phyloP scores from a whole-genome alignment of 2,329 filamentous ascomycete genomes.

The Lachnellula willkommii region DNA sequence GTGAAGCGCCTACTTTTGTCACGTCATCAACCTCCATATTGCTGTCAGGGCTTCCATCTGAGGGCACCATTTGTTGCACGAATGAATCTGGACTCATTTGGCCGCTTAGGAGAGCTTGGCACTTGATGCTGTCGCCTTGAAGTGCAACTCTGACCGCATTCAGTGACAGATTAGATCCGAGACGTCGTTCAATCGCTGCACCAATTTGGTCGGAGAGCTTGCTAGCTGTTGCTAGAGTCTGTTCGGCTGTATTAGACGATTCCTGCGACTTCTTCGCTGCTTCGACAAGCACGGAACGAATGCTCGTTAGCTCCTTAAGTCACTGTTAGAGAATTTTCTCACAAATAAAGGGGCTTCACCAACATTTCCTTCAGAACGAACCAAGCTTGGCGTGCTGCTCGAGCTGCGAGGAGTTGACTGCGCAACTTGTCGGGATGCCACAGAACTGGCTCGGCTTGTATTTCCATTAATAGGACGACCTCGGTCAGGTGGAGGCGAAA shows the following conservation, averaged over 20 bases:
- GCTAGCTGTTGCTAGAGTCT: too few species aligned
- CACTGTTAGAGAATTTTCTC: background rate
- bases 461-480: background rate
- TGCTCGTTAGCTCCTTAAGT: background rate
- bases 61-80: background rate
- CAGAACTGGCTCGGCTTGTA: background rate
- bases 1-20: conserved; percentile 7
- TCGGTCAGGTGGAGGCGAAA: background rate
- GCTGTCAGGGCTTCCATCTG: background rate
- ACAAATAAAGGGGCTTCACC: background rate
- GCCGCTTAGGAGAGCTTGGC: background rate
- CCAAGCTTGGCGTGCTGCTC: background rate
- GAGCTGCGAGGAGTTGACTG: background rate
- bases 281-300: background rate
- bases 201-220: too few species aligned
- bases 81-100: background rate
- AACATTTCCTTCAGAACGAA: background rate
- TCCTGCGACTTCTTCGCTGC: background rate
- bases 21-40: background rate
- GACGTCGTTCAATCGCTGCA: too few species aligned
- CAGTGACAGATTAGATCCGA: too few species aligned
- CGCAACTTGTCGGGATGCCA: background rate
- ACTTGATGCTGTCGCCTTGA: too few species aligned
- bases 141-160: too few species aligned
- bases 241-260: background rate